Conservation (phyloP, 1,139 yeast species). For the Fermentozyma sake region DNA sequence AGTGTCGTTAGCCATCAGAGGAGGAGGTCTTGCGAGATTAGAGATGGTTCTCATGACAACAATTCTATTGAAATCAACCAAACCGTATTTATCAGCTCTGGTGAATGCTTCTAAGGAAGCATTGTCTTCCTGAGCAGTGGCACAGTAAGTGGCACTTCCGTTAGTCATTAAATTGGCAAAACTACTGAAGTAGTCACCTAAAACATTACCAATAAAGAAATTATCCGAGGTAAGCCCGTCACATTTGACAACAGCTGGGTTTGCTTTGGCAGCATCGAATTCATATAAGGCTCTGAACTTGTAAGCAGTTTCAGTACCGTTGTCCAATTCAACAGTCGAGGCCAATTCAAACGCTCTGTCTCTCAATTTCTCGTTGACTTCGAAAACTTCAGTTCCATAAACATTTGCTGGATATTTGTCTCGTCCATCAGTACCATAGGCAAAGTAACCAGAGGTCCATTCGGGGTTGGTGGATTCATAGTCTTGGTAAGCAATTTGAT, state of each 20-base stretch:
- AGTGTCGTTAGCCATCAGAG: slow-evolving; percentile 37
- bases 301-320: slow-evolving; percentile 43
- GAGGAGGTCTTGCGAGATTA: slow-evolving; percentile 57
- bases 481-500: slow-evolving; percentile 46
- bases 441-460: slow-evolving; percentile 61
- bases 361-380: slow-evolving; percentile 54
- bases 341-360: slow-evolving; percentile 57
- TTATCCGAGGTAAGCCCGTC: slow-evolving; percentile 61
- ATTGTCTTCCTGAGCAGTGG: slow-evolving; percentile 67
- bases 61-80: slow-evolving; percentile 54
- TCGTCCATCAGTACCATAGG: slow-evolving; percentile 50
- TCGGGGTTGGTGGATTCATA: slow-evolving; percentile 46
- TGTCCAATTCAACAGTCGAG: slow-evolving; percentile 34
- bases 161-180: slow-evolving; percentile 51
- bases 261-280: slow-evolving; percentile 46
- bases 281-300: slow-evolving; percentile 45
- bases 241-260: slow-evolving; percentile 50
- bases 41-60: slow-evolving; percentile 62
- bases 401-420: slow-evolving; percentile 50
- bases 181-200: slow-evolving; percentile 48
- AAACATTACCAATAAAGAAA: slow-evolving; percentile 52
- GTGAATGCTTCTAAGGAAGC: slow-evolving; percentile 59
- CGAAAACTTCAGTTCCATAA: slow-evolving; percentile 66
- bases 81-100: slow-evolving; percentile 51
- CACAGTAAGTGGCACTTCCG: slow-evolving; percentile 55